phyloP scores from a whole-genome alignment of 2,329 filamentous ascomycete genomes.

The Cladosporium velox region DNA sequence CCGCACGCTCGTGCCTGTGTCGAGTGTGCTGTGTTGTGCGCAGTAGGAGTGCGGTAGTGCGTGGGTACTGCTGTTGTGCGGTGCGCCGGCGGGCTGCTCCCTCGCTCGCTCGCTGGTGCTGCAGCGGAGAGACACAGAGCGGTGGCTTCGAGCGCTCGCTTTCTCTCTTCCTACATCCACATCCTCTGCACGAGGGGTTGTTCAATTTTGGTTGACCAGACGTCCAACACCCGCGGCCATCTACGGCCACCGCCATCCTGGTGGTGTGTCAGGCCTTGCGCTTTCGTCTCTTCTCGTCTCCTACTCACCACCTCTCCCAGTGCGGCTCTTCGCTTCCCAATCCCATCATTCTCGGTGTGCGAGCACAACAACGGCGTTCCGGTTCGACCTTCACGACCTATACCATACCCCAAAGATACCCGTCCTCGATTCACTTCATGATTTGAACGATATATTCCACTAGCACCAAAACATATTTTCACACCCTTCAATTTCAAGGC shows the following conservation, averaged over 20 bases:
- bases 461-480: conserved; percentile 19
- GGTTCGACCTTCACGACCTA: conserved; percentile 16
- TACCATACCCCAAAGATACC: conserved; percentile 23
- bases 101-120: conserved; percentile 1
- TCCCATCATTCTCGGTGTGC: conserved; percentile 19
- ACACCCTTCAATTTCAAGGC: conserved; percentile 14
- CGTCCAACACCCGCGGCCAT: conserved; percentile 28
- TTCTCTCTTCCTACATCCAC: conserved; percentile 19
- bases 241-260: conserved; percentile 38
- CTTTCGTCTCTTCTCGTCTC: conserved; percentile 28
- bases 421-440: conserved; percentile 21
- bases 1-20: conserved; percentile 9
- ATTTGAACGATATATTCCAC: conserved; percentile 18
- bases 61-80: background rate
- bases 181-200: conserved; percentile 20
- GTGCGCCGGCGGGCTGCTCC: background rate
- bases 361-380: conserved; percentile 23
- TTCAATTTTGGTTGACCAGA: conserved; percentile 21
- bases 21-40: conserved; percentile 5
- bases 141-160: conserved; percentile 1
- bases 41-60: background rate
- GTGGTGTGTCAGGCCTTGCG: conserved; percentile 38
- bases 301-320: background rate
- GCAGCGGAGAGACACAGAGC: background rate
- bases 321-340: conserved; percentile 11